Evolutionary conservation across 805 yeast species (phyloP).

Genomic region (Kodamaea fukazawae): DNA sequence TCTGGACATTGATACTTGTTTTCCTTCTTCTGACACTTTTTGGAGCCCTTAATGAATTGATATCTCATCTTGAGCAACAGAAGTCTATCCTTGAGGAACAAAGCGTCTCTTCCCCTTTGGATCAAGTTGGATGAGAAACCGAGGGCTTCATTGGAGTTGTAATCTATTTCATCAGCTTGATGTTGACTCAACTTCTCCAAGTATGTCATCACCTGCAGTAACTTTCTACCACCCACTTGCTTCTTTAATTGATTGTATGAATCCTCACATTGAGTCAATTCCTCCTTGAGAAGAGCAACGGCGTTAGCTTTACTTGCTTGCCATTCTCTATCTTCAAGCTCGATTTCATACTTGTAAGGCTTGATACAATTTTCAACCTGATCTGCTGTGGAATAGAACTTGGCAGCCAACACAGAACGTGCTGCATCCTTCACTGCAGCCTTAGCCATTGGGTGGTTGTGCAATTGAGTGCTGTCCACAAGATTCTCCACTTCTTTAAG

Average conservation of each 20-base stretch:
- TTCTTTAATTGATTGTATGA: slow-evolving; percentile 58
- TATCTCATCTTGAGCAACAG: slow-evolving; percentile 70
- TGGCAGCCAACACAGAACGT: slow-evolving; percentile 65
- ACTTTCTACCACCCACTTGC: slow-evolving; percentile 79
- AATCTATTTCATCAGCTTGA: slow-evolving; percentile 29
- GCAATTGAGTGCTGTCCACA: slow-evolving; percentile 69
- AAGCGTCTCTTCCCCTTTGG: slow-evolving; percentile 78
- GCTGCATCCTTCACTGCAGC: slow-evolving; percentile 85
- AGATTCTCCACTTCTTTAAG: slow-evolving; percentile 73
- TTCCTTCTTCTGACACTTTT: slow-evolving; percentile 72
- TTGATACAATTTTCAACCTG: slow-evolving; percentile 98
- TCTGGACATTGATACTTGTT: slow-evolving; percentile 94
- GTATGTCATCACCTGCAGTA: slow-evolving; percentile 78
- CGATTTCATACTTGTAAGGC: slow-evolving; percentile 96
- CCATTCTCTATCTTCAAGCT: slow-evolving; percentile 96
- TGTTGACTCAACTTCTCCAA: slow-evolving; percentile 49
- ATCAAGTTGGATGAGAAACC: slow-evolving; percentile 80
- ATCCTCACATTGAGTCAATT: slow-evolving; percentile 73
- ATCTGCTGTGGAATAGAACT: slow-evolving; percentile 90
- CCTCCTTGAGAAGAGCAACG: slow-evolving; percentile 71
- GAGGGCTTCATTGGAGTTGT: slow-evolving; percentile 62
- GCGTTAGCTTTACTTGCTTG: slow-evolving; percentile 74
- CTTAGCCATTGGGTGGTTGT: slow-evolving; percentile 83
- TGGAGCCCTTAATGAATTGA: slow-evolving; percentile 64
- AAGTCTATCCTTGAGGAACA: slow-evolving; percentile 72